Conservation (phyloP, 495 filamentous ascomycete genomes). For the Chaetomidium leptoderma region DNA sequence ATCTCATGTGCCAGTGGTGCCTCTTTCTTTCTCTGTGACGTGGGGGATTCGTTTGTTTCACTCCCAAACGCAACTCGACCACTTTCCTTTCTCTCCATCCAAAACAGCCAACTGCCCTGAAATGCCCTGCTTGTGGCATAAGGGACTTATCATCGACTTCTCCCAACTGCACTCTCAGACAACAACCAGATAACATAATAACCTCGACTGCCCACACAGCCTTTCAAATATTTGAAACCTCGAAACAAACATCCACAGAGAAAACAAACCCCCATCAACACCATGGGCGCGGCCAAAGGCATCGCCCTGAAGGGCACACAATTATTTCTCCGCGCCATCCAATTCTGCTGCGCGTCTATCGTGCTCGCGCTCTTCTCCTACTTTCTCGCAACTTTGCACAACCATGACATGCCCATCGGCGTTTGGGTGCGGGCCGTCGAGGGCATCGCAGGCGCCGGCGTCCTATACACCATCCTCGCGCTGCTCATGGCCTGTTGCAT, state of each 20-base stretch:
- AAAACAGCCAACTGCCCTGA: background rate
- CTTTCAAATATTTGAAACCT: background rate
- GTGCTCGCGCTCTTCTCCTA: slow-evolving; percentile 80
- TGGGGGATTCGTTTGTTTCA: slow-evolving; percentile 7
- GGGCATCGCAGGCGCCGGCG: slow-evolving; percentile 70
- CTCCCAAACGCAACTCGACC: background rate
- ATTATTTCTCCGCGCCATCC: slow-evolving; percentile 61
- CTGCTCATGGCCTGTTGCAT: slow-evolving; percentile 72
- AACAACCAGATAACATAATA: background rate
- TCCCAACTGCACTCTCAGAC: background rate
- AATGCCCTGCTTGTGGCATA: background rate
- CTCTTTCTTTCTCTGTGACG: background rate
- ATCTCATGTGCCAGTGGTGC: background rate
- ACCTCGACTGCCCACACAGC: background rate
- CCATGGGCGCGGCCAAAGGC: slow-evolving; percentile 45
- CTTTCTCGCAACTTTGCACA: slow-evolving; percentile 57
- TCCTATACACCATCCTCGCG: slow-evolving; percentile 67
- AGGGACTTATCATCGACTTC: background rate
- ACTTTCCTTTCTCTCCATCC: background rate
- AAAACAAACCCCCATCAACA: no score
- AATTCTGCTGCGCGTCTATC: slow-evolving; percentile 65
- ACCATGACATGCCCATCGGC: slow-evolving; percentile 55
- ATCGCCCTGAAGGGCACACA: slow-evolving; percentile 59
- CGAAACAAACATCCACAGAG: background rate
- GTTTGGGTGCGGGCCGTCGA: slow-evolving; percentile 70